A percentile compares a stretch with the other conserved stretches of the same genome.
These are phyloP conservation scores for Trametes cingulata DNA, from an alignment of 768 basidiomycete species.

Conservation along the genomic window DNA sequence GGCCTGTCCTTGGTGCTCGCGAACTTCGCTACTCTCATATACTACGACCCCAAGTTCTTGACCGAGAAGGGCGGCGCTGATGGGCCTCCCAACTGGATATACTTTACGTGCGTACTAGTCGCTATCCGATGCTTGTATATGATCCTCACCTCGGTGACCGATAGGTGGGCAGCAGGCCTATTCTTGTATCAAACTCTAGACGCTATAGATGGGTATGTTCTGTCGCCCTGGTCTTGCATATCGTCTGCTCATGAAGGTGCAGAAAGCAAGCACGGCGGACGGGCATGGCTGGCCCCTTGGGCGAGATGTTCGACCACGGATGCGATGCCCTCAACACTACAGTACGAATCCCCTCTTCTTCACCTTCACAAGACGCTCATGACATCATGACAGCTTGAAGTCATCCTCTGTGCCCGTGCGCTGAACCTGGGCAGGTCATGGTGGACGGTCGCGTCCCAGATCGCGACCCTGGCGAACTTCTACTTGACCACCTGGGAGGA, in stretches of 20 bases:
- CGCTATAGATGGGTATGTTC: constrained; percentile 79
- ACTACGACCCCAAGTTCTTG: constrained; percentile 80
- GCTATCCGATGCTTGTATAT: background rate
- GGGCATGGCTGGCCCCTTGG: constrained; percentile 96
- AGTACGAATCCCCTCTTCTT: constrained; percentile 41
- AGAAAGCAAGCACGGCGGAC: constrained; percentile 96
- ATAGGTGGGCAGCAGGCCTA: constrained; percentile 83
- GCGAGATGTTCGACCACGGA: constrained; percentile 98
- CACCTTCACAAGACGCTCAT: background rate
- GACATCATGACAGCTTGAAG: constrained; percentile 65
- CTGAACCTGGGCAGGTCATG: constrained; percentile 92
- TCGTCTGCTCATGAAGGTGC: background rate
- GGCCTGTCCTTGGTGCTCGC: constrained; percentile 79
- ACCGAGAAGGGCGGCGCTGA: constrained; percentile 61
- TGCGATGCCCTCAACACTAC: constrained; percentile 96
- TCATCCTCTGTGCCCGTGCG: constrained; percentile 77
- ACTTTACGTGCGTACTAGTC: constrained; percentile 68
- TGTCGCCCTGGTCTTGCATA: background rate
- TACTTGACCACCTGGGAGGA: constrained; percentile 81
- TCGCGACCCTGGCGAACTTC: constrained; percentile 66
- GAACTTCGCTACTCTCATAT: constrained; percentile 82
- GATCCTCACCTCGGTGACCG: background rate
- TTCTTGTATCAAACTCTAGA: constrained; percentile 92
- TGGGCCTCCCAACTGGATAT: constrained; percentile 83
- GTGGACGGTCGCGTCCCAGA: constrained; percentile 93